Evolutionary conservation across 768 basidiomycete genomes (phyloP).

Genomic region (Kwoniella dendrophila): DNA sequence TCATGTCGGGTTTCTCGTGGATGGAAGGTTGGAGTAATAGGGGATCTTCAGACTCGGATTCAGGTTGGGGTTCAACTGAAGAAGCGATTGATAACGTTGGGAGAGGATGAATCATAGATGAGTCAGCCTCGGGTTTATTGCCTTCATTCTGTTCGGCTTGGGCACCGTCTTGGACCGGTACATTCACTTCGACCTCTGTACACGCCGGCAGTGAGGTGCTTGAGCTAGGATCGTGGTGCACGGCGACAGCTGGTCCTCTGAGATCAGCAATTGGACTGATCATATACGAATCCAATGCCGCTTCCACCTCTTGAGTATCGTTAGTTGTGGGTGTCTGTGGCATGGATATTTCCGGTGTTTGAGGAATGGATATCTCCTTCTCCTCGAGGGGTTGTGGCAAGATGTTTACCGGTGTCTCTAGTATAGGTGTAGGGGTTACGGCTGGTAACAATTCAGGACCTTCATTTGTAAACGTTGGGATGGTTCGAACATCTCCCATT

Average conservation of each 20-base stretch:
- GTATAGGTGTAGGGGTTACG: not conserved
- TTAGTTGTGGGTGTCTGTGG: not conserved
- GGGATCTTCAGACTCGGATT: not conserved
- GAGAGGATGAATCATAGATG: not conserved
- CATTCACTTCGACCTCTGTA: too few relatives aligned
- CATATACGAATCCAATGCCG: not conserved
- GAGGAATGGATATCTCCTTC: not conserved
- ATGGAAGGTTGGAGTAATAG: not conserved
- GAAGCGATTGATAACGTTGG: not conserved
- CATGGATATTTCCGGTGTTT: constrained; percentile 1
- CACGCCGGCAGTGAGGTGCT: not conserved
- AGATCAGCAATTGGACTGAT: constrained; percentile 7
- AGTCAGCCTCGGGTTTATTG: too few relatives aligned
- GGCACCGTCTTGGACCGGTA: too few relatives aligned
- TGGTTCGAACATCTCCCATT: too few relatives aligned
- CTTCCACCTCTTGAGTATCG: constrained; percentile 10
- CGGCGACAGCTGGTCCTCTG: not conserved
- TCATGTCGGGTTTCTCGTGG: not conserved
- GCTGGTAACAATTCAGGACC: not conserved
- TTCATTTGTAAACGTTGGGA: not conserved
- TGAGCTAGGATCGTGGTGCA: not conserved
- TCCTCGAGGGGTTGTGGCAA: not conserved
- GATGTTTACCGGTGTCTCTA: not conserved
- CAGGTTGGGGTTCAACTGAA: not conserved
- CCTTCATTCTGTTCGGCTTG: too few relatives aligned